Conservation (phyloP, 345 rosid genomes). For the Euphorbia tirucalli region DNA sequence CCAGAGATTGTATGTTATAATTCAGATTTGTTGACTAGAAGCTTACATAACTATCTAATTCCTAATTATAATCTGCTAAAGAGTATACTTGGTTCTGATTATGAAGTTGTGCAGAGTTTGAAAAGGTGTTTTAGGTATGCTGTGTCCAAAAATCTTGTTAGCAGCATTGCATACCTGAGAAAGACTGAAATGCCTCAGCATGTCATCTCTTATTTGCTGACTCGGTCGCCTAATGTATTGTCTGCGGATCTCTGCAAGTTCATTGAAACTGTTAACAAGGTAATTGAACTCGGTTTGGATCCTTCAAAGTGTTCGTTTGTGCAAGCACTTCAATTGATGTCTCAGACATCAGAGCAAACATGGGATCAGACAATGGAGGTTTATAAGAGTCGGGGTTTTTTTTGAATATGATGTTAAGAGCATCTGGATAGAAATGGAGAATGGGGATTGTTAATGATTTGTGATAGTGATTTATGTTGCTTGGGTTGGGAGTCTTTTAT, state of each 20-base stretch:
- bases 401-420: conserved; percentile 19
- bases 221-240: conserved; percentile 5
- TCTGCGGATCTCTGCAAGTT: conserved; percentile 10
- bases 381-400: conserved; percentile 32
- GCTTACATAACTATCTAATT: background rate
- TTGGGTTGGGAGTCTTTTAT: no score
- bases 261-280: conserved; percentile 17
- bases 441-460: no score
- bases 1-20: background rate
- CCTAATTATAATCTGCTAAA: background rate
- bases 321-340: conserved; percentile 23
- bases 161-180: background rate
- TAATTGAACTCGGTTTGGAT: conserved; percentile 30
- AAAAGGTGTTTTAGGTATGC: background rate
- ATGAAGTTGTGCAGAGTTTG: background rate
- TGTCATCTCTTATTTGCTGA: background rate
- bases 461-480: no score
- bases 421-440: no score
- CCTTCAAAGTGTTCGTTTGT: conserved; percentile 26
- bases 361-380: conserved; percentile 20
- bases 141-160: background rate
- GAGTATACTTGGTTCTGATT: background rate
- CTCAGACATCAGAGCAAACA: conserved; percentile 9
- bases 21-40: background rate
- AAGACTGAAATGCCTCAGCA: background rate